Evolutionary conservation across 1,139 yeast genomes (phyloP), one percentile per base, ranked within the genome.

Genomic region (Yamadazyma buinensis): DNA sequence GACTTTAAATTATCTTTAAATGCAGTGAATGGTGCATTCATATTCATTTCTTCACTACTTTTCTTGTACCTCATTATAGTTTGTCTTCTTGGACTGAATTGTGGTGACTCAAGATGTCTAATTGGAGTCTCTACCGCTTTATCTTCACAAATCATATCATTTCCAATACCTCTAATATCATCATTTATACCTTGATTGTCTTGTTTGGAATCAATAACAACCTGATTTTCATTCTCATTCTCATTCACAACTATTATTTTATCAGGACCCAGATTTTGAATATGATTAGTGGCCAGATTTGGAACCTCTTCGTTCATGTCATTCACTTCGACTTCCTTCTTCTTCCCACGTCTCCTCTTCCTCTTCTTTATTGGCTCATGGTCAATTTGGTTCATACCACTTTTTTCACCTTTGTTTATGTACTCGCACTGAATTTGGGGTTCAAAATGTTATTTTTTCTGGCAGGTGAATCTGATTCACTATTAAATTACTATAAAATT

Each of bases 21-120:
- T 34, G 62, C 61, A 33, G 46, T 49, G n/a, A 39, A 34, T 33
- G 49, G 50, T 5, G 5, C 7, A 17, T 17, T 17, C 19, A 17
- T 5, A 34, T 45, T 43, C n/a, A 51, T 46, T 4, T 47, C 43
- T n/a, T 55, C 61, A 42, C 54, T 61, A 34, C 56, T 57, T 28
- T 54, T 57, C 37, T 63, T 63, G 46, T 67, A 58, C 28, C 75
- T 48, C 62, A 64, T 55, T 6, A 68, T 51, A 3, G 71, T 52
- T 42, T 64, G 72, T 46, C 55, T 64, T 23, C 75, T 48, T 6
- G 75, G 75, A 32, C 69, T 62, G 45, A 57, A 32, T 15, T 17
- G 29, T 6, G 29, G 29, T 12, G 18, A 12, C 10, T 26, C 27
- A 25, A 17, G 7, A 17, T 17, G n/a, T n/a, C n/a, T n/a, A n/a